Evolutionary conservation across 2,329 filamentous ascomycete species (phyloP), one percentile per base, ranked within the genome.

Genomic region (Raffaelea ambrosiae): DNA sequence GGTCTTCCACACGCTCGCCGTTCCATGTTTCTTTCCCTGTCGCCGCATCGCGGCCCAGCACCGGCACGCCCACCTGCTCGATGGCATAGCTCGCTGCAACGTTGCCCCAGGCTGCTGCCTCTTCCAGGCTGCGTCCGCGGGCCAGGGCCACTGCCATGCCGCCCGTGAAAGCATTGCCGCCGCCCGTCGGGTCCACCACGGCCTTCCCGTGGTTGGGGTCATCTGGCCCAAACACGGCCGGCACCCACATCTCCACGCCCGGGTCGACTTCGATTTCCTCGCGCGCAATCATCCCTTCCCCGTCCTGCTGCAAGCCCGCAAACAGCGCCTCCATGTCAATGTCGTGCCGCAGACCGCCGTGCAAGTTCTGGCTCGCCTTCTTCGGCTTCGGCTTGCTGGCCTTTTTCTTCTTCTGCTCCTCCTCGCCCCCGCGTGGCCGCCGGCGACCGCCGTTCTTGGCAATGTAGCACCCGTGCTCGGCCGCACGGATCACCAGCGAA

Each of bases 141-240:
- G 72, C 81, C 55, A 84, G 65, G 1, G 72, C 80, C 13, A 82
- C 70, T 0, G 72, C 68, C 42, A 81, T 56, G n/a, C 76, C 75
- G 20, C 76, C 75, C 21, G 96, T 70, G 58, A 96, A 97, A 0
- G 86, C 83, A 64, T 98, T 98, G 1, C 93, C 93, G 19, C 89
- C 93, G 10, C 93, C 93, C 0, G 93, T 97, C 0, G 91, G 90
- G 63, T 97, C 93, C n/a, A 93, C 69, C 1, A 96, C 88, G 49
- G 57, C 49, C 1, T 57, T 39, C 35, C 67, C 62, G 5, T 19
- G n/a, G 41, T 11, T 29, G 26, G 26, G 7, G 90, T n/a, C 20
- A 19, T 18, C 26, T 3, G 43, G 29, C 2, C 39, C 43, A 11
- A 35, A 86, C 60, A 84, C 91, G 8, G 90, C 86, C 13, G 86